These are phyloP conservation scores for Solanum hybrid DNA, from an alignment of 305 asterid species.

Conservation along the genomic window DNA sequence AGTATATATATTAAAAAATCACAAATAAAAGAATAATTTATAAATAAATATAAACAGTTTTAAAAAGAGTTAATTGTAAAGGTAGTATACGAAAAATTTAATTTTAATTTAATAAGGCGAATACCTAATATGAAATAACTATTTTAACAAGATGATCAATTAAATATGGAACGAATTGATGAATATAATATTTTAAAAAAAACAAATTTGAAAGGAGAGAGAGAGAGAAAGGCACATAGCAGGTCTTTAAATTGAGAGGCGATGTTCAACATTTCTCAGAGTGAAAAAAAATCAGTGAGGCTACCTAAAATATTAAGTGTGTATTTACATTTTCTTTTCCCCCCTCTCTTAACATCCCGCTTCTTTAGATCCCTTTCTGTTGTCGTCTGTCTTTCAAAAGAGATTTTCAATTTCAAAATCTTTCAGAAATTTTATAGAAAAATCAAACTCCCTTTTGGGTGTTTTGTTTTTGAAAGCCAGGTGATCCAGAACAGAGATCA, in stretches of 20 bases:
- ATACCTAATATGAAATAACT: too few species aligned
- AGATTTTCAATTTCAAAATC: constrained; percentile 4
- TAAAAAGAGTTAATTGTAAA: too few species aligned
- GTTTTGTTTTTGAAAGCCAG: constrained; percentile 58
- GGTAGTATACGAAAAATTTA: too few species aligned
- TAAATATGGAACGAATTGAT: too few species aligned
- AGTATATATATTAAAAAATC: too few species aligned
- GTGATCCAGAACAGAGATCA: constrained; percentile 80
- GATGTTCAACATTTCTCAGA: constrained; percentile 11
- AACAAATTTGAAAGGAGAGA: neutral
- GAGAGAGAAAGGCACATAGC: constrained; percentile 14
- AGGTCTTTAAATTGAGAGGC: constrained; percentile 34
- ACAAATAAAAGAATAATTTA: too few species aligned
- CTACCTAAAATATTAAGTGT: constrained; percentile 17
- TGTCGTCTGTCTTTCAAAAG: constrained; percentile 69
- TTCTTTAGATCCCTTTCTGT: constrained; percentile 86
- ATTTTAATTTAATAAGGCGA: fast-evolving
- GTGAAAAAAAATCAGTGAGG: constrained; percentile 45
- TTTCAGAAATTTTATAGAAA: neutral
- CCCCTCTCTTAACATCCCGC: constrained; percentile 55
- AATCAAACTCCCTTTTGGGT: constrained; percentile 19
- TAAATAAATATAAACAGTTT: too few species aligned
- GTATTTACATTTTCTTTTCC: constrained; percentile 14
- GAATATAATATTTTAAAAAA: too few species aligned
- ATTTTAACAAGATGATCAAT: too few species aligned